Base-by-base conservation (phyloP, 1,284 basidiomycete species). In the Ceratobasidium sp. region DNA sequence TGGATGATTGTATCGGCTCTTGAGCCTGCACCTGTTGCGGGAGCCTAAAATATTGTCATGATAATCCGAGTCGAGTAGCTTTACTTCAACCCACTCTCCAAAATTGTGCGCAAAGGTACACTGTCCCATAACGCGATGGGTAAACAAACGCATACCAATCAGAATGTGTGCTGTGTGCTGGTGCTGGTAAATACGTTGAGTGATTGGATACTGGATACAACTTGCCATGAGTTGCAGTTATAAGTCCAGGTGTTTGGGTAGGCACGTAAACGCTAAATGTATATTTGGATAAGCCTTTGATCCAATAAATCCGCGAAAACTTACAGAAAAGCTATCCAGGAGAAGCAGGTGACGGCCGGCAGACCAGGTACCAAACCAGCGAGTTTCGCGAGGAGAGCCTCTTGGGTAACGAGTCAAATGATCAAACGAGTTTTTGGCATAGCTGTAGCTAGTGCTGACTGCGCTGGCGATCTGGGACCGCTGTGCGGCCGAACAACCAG, bases 1-100 rank as follows among this genome's bases (percentile, higher is more conserved):
- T 79, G 78, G 44, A 79, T 76, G 56, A 79, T 73, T 10, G 78
- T n/a, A n/a, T n/a, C n/a, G n/a, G 72, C 71, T 13, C 58, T 39
- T 40, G 78, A 79, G 33, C 73, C 72, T 20, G 78, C 64, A 39
- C 78, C 78, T 18, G 64, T 67, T 23, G 66, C 66, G 28, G 78
- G 78, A 49, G 78, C 78, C 71, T 73, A 63, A 53, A 26, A 60
- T 18, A 72, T 33, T 58, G 28, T 18, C 12, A 58, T 26, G 49
- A 55, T 46, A 56, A 7, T 23, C 51, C 2, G 15, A 1, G 6
- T 40, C 9, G 2, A n/a, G 53, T 12, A 9, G 20, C 15, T 46
- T 49, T 2, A 23, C 33, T 67, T 46, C 20, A 9, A 63, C 71
- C 64, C 23, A 73, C 71, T 9, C 5, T 51, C 71, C 71, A 73